Percentiles rank a stretch among this genome's conserved stretches.
Conservation (phyloP, 306 rosid genomes). For the Inga leiocalycina region DNA sequence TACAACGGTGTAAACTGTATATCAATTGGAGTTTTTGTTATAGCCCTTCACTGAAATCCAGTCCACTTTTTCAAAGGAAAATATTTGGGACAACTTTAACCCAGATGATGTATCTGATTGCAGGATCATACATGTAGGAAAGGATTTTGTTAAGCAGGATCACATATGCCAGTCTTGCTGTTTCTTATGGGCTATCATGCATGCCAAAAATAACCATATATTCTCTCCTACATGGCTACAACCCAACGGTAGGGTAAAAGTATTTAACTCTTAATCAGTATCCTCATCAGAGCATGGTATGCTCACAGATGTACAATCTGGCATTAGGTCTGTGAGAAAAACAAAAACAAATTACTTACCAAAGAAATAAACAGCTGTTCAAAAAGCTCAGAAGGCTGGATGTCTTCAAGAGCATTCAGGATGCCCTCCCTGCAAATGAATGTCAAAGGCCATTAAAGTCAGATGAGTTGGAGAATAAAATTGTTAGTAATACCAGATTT, state of each 20-base stretch:
- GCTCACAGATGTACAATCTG: constrained; percentile 22
- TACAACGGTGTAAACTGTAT: neutral
- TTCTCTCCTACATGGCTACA: constrained; percentile 7
- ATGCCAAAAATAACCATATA: constrained; percentile 19
- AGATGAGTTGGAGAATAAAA: constrained; percentile 20
- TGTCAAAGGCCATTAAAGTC: constrained; percentile 22
- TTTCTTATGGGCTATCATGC: neutral
- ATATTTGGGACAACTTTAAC: neutral
- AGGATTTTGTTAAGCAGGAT: constrained; percentile 1
- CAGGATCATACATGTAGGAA: constrained; percentile 2
- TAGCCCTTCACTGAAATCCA: constrained; percentile 13
- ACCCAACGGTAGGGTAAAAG: neutral
- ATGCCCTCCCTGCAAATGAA: constrained; percentile 82
- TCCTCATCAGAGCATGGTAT: constrained; percentile 3
- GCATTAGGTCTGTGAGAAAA: neutral
- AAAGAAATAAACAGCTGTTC: constrained; percentile 80
- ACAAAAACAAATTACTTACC: constrained; percentile 52
- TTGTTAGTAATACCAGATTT: neutral
- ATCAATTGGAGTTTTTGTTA: neutral
- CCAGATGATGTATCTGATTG: constrained; percentile 3
- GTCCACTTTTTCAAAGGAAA: constrained; percentile 9
- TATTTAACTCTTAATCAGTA: neutral
- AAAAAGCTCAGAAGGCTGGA: constrained; percentile 78
- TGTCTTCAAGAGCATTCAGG: constrained; percentile 71
- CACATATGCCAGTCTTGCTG: too few species aligned